These are phyloP conservation scores for Talaromyces stipitatus DNA, from an alignment of 495 filamentous ascomycete species.

Conservation along the genomic window DNA sequence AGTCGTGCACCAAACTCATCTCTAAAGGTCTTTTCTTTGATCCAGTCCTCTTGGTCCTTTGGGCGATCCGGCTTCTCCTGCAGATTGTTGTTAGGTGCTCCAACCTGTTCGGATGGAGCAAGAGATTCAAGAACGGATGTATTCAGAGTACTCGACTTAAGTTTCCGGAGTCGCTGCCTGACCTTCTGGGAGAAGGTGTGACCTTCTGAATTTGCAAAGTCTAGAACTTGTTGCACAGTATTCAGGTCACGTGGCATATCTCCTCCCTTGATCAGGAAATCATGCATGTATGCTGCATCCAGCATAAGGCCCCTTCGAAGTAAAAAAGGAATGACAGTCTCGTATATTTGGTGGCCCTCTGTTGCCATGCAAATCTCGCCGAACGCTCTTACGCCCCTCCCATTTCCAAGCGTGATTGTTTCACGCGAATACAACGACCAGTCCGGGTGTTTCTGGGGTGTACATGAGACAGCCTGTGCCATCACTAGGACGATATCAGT, in stretches of 20 bases:
- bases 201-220: neutral
- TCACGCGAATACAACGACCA: neutral
- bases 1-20: slow-evolving; percentile 62
- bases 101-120: neutral
- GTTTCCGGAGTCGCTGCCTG: neutral
- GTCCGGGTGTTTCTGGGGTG: slow-evolving; percentile 1
- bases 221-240: neutral
- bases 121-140: neutral
- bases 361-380: slow-evolving; percentile 39
- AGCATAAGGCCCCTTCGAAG: slow-evolving; percentile 38
- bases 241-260: slow-evolving; percentile 39
- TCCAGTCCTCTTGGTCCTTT: slow-evolving; percentile 3
- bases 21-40: slow-evolving; percentile 25
- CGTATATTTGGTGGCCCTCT: slow-evolving; percentile 48
- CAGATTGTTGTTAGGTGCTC: neutral
- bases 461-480: slow-evolving; percentile 14
- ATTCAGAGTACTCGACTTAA: neutral
- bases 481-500: slow-evolving; percentile 33
- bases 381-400: slow-evolving; percentile 28
- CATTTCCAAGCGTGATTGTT: slow-evolving; percentile 8
- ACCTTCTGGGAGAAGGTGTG: slow-evolving; percentile 4
- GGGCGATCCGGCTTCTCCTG: neutral
- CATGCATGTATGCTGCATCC: slow-evolving; percentile 54
- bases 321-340: slow-evolving; percentile 49
- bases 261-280: slow-evolving; percentile 32